These are phyloP conservation scores for Linum usitatissimum DNA, from an alignment of 345 rosid genomes.

Conservation along the genomic window DNA sequence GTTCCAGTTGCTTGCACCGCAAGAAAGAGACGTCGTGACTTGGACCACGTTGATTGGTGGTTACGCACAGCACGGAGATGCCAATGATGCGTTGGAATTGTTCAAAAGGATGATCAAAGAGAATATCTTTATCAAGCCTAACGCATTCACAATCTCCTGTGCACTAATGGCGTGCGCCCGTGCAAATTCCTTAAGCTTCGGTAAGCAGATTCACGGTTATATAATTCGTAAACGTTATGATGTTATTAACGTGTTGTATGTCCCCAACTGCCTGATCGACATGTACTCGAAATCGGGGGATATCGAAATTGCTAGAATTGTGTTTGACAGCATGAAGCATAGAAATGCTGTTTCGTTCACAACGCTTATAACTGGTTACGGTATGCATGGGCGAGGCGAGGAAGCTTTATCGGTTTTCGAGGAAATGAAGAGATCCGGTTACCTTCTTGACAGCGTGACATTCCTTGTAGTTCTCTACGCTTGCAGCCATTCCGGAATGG, in stretches of 20 bases:
- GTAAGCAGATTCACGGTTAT: slow-evolving; percentile 65
- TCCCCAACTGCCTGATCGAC: slow-evolving; percentile 66
- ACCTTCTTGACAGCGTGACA: slow-evolving; percentile 52
- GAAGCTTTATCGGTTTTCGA: slow-evolving; percentile 48
- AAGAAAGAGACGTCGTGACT: slow-evolving; percentile 54
- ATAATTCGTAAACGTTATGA: slow-evolving; percentile 41
- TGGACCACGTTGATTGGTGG: slow-evolving; percentile 88
- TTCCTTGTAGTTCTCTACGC: slow-evolving; percentile 71
- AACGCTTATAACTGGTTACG: slow-evolving; percentile 68
- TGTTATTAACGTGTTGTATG: slow-evolving; percentile 21
- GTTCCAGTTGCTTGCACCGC: slow-evolving; percentile 37
- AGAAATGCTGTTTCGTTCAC: slow-evolving; percentile 75
- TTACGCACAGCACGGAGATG: slow-evolving; percentile 76
- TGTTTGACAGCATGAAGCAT: slow-evolving; percentile 47
- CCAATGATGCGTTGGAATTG: slow-evolving; percentile 54
- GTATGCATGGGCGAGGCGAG: slow-evolving; percentile 74
- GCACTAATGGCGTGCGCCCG: slow-evolving; percentile 75
- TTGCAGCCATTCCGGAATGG: slow-evolving; percentile 85
- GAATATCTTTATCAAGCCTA: slow-evolving; percentile 42
- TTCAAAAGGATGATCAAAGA: slow-evolving; percentile 49
- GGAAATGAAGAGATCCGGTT: slow-evolving; percentile 48
- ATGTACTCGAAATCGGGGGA: slow-evolving; percentile 82
- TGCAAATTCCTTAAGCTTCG: slow-evolving; percentile 53
- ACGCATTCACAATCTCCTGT: slow-evolving; percentile 65
- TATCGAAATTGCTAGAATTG: slow-evolving; percentile 41